Percentiles rank a stretch among this genome's conserved stretches.
Conservation (phyloP, 2,329 filamentous ascomycete species). For the Mariannaea sp. region DNA sequence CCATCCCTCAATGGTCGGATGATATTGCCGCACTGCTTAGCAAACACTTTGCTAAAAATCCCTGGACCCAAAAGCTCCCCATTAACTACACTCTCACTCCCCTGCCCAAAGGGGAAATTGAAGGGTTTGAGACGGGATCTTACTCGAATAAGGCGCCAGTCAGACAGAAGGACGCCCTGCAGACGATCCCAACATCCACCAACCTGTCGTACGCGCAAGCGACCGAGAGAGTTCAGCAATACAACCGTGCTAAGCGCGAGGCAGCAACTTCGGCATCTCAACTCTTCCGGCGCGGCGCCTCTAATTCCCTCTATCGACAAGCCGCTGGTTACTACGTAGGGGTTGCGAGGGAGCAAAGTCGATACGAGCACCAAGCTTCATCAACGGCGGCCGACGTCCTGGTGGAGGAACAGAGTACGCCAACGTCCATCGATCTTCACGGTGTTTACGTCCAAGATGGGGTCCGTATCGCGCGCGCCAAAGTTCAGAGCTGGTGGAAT, state of each 20-base stretch:
- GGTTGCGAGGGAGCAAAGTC: conserved; percentile 67
- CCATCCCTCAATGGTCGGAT: conserved; percentile 42
- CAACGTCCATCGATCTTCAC: conserved; percentile 74
- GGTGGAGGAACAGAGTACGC: conserved; percentile 69
- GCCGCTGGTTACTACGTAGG: conserved; percentile 78
- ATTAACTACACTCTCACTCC: conserved; percentile 48
- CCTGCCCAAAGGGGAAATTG: conserved; percentile 41
- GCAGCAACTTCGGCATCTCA: conserved; percentile 46
- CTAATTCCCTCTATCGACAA: conserved; percentile 73
- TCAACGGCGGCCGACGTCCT: conserved; percentile 71
- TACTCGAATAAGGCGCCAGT: conserved; percentile 18
- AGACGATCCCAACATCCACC: conserved; percentile 7
- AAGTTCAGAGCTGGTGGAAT: conserved; percentile 77
- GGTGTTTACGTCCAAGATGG: conserved; percentile 82
- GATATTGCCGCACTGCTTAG: conserved; percentile 50
- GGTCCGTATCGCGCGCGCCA: conserved; percentile 73
- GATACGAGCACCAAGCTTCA: conserved; percentile 60
- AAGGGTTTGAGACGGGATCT: conserved; percentile 30
- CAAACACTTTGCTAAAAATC: conserved; percentile 49
- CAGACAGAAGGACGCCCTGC: conserved; percentile 13
- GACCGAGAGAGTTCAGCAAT: conserved; percentile 34
- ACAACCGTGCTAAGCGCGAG: conserved; percentile 40
- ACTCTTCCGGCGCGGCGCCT: conserved; percentile 58
- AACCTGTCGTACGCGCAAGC: conserved; percentile 37
- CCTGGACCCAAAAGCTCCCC: conserved; percentile 43